Percentiles rank a stretch among this genome's conserved stretches.
Conservation (phyloP, 2,329 filamentous ascomycete species). For the Aspergillus quadrilineatus region DNA sequence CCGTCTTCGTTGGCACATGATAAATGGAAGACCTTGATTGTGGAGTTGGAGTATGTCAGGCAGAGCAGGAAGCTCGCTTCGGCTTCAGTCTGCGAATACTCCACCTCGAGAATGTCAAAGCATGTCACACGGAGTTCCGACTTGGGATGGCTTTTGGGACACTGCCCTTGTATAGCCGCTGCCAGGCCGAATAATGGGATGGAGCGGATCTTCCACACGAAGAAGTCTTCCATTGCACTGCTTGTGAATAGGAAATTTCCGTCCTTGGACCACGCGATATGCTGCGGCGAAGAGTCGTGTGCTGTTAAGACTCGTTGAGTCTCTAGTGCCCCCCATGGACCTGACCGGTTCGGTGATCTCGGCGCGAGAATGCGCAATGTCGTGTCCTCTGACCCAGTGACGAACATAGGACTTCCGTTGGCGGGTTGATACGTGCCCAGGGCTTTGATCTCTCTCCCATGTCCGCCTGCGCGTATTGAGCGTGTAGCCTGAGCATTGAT, state of each 20-base stretch:
- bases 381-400: slow-evolving; percentile 70
- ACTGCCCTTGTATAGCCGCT: slow-evolving; percentile 52
- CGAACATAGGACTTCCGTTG: slow-evolving; percentile 47
- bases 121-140: slow-evolving; percentile 77
- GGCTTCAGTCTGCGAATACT: slow-evolving; percentile 23
- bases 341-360: slow-evolving; percentile 13
- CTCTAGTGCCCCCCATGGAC: slow-evolving; percentile 32
- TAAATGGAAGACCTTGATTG: slow-evolving; percentile 58
- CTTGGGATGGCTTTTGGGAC: slow-evolving; percentile 49
- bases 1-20: slow-evolving; percentile 22
- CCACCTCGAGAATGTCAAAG: slow-evolving; percentile 60
- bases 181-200: slow-evolving; percentile 56
- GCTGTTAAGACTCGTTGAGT: slow-evolving; percentile 68
- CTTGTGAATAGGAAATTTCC: slow-evolving; percentile 77
- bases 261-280: slow-evolving; percentile 68
- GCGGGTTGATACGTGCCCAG: slow-evolving; percentile 48
- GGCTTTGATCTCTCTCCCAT: slow-evolving; percentile 82
- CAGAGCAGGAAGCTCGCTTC: slow-evolving; percentile 57
- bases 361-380: slow-evolving; percentile 66
- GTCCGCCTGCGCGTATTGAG: slow-evolving; percentile 66
- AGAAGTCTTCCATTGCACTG: slow-evolving; percentile 85
- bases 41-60: slow-evolving; percentile 82
- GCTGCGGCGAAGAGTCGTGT: slow-evolving; percentile 82
- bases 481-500: slow-evolving; percentile 44
- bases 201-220: slow-evolving; percentile 69